Conservation (phyloP, 352 stramenopile genomes). For the Globisporangium parvum region DNA sequence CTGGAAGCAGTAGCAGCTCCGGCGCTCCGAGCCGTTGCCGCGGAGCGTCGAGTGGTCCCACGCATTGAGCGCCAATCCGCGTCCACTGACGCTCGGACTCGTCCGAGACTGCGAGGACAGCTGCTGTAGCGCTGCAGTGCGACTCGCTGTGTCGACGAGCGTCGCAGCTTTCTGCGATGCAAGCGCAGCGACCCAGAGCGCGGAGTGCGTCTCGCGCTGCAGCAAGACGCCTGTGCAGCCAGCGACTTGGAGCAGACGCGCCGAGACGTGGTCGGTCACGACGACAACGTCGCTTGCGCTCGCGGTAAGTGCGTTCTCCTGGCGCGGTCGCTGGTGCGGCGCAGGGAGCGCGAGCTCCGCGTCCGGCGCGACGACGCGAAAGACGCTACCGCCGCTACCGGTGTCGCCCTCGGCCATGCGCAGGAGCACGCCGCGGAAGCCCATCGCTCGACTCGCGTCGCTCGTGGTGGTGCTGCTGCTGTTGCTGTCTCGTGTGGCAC, state of each 20-base stretch:
- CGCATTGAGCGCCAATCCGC: background rate
- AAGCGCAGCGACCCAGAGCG: conserved; percentile 38
- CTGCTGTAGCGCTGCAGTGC: too few relatives aligned
- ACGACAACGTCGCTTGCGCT: conserved; percentile 39
- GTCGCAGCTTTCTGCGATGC: conserved; percentile 4
- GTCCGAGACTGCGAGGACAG: background rate
- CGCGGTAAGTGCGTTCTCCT: conserved; percentile 9
- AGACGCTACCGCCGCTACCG: conserved; percentile 13
- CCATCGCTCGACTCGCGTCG: conserved; percentile 23
- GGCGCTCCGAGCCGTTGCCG: conserved; percentile 1
- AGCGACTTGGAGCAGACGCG: conserved; percentile 47
- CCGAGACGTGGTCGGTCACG: conserved; percentile 42
- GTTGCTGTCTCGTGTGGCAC: background rate
- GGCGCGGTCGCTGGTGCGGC: conserved; percentile 4
- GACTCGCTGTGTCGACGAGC: background rate
- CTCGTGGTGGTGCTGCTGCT: background rate
- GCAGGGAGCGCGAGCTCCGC: conserved; percentile 33
- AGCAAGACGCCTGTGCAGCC: conserved; percentile 33
- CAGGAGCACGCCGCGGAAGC: conserved; percentile 67
- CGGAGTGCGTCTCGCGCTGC: conserved; percentile 31
- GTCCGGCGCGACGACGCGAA: conserved; percentile 46
- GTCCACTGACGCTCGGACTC: background rate
- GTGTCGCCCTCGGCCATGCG: conserved; percentile 25
- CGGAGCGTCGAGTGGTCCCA: background rate
- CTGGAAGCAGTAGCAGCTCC: conserved; percentile 62